Evolutionary conservation across 1,139 yeast species (phyloP), one percentile per base, ranked within the genome.

Genomic region (Geotrichum macrosporum): DNA sequence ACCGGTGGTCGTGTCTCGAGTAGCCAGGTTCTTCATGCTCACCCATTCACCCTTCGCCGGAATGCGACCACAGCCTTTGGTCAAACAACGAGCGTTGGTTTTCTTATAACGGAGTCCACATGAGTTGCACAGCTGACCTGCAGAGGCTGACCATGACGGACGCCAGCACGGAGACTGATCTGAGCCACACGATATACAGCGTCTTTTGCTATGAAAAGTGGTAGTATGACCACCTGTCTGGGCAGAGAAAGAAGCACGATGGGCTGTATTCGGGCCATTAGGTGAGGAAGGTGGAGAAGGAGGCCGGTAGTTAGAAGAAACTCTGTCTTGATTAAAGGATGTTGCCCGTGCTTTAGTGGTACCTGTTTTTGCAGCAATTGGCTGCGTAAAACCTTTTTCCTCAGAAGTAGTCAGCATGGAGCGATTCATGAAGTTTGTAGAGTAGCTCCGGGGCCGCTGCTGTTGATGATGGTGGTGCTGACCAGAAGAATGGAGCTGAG

Each of bases 141-240:
- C 87, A 58, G 80, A 76, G 18, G 74, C 66, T 3, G 94, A 81
- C 98, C 98, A 92, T 5, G 95, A 83, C 2, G 98, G 98, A 63
- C 98, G 78, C 98, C 98, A 92, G 66, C 98, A 92, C 9, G 98
- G 98, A 10, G 95, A 85, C 57, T 84, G 94, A 54, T 82, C 85
- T 1, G 94, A 80, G 10, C 89, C 88, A 68, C 98, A 92, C 4
- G 96, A 86, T 27, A 92, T 81, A 64, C 98, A 92, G 50, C 77
- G 54, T 20, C 69, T 57, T 33, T 43, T 55, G 36, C 42, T n/a
- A 16, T 26, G 40, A 20, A 30, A 38, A 4, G 35, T 8, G 12
- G 43, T 32, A 32, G 41, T 27, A 31, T 41, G 46, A 29, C 19
- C 10, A 10, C 10, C 9, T 35, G 32, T 44, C 18, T 38, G 48